phyloP scores from a whole-genome alignment of 2,329 filamentous ascomycete species.

The Delphinella strobiligena region DNA sequence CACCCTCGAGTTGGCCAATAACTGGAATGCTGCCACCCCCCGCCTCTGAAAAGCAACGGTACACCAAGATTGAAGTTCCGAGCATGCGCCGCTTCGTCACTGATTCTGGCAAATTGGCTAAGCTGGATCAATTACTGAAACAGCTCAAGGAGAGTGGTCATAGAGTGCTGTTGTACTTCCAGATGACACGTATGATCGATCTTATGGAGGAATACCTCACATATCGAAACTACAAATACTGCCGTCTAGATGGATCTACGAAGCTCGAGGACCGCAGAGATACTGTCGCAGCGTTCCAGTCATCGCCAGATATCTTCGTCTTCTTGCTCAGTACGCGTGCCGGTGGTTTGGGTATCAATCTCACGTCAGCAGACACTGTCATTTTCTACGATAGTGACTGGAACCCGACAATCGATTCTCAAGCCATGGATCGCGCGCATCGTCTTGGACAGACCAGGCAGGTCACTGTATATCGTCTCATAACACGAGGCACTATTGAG shows the following conservation, averaged over 20 bases:
- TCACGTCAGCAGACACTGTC: slow-evolving; percentile 92
- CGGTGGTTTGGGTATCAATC: slow-evolving; percentile 93
- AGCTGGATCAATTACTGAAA: slow-evolving; percentile 75
- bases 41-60: slow-evolving; percentile 68
- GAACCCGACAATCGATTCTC: slow-evolving; percentile 97
- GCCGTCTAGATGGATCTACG: slow-evolving; percentile 88
- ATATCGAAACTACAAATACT: slow-evolving; percentile 98
- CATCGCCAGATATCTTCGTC: slow-evolving; percentile 86
- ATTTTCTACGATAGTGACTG: slow-evolving; percentile 99
- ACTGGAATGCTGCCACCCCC: slow-evolving; percentile 61
- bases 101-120: slow-evolving; percentile 90
- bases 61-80: slow-evolving; percentile 82
- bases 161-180: slow-evolving; percentile 94
- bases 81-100: slow-evolving; percentile 98
- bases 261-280: slow-evolving; percentile 95
- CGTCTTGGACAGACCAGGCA: slow-evolving; percentile 91
- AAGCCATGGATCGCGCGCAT: slow-evolving; percentile 98
- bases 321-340: slow-evolving; percentile 93
- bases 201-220: slow-evolving; percentile 98
- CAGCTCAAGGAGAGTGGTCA: slow-evolving; percentile 86
- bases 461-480: slow-evolving; percentile 94
- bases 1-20: slow-evolving; percentile 51
- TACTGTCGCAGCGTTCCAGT: slow-evolving; percentile 94
- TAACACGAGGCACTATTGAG: slow-evolving; percentile 92
- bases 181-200: slow-evolving; percentile 99